phyloP scores from a whole-genome alignment of 2,329 filamentous ascomycete genomes.

The Alternaria sp. region DNA sequence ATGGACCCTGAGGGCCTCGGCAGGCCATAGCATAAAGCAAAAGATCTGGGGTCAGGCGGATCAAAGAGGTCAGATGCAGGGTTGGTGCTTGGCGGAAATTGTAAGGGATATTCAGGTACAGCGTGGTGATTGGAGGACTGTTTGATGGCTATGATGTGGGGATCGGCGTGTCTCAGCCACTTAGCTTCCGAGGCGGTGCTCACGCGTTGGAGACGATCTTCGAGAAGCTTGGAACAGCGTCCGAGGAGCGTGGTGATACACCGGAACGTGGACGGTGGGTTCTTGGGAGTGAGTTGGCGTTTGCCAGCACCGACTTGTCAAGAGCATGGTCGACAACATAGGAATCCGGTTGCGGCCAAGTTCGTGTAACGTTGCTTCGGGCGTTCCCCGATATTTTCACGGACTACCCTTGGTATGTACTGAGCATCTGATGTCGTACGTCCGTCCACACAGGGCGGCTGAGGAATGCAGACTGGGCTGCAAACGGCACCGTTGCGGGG shows the following conservation, averaged over 20 bases:
- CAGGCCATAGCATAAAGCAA: neutral
- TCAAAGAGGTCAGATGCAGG: conserved; percentile 21
- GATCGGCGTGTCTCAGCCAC: conserved; percentile 35
- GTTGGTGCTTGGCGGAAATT: conserved; percentile 11
- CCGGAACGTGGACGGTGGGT: neutral
- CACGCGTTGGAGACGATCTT: conserved; percentile 4
- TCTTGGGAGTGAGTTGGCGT: neutral
- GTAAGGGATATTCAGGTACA: conserved; percentile 38
- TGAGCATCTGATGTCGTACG: conserved; percentile 1
- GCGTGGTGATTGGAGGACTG: conserved; percentile 32
- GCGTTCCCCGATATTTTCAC: neutral
- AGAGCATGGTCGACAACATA: neutral
- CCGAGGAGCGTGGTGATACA: neutral
- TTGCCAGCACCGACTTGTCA: neutral
- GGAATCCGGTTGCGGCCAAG: neutral
- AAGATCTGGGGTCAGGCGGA: conserved; percentile 8
- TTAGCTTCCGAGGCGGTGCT: conserved; percentile 12
- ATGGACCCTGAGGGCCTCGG: conserved; percentile 2
- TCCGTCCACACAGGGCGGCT: conserved; percentile 1
- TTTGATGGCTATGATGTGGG: conserved; percentile 36
- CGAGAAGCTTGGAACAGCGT: conserved; percentile 5
- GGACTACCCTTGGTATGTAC: neutral
- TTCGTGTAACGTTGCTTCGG: neutral
- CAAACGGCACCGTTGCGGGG: neutral
- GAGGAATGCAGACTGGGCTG: neutral